These are phyloP conservation scores for Trichomonas tenax DNA, from an alignment of 208 protist species.

Conservation along the genomic window DNA sequence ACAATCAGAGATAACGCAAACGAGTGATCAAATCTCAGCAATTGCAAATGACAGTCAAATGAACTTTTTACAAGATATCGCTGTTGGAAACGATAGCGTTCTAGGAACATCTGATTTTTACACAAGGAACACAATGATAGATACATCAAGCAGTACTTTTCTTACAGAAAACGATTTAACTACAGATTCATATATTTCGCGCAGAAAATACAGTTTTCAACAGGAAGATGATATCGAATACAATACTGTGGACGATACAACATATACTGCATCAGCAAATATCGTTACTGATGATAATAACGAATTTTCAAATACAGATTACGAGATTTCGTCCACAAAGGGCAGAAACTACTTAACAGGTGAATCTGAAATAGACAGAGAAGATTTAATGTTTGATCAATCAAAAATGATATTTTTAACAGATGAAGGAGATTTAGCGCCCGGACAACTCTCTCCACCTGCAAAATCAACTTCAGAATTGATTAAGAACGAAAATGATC, in stretches of 20 bases:
- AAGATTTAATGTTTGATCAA: neutral
- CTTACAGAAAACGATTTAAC: neutral
- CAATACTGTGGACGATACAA: neutral
- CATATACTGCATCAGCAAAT: neutral
- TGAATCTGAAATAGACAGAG: neutral
- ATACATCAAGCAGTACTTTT: neutral
- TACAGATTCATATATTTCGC: neutral
- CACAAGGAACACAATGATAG: neutral
- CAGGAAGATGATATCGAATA: neutral
- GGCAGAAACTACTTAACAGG: neutral
- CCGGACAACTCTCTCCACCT: neutral
- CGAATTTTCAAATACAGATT: neutral
- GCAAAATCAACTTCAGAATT: neutral
- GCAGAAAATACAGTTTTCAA: neutral
- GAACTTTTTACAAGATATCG: neutral
- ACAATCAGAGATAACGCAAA: neutral
- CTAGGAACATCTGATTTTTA: neutral
- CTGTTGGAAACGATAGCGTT: neutral
- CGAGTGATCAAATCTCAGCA: neutral
- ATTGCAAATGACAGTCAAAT: neutral
- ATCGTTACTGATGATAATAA: too few relatives aligned
- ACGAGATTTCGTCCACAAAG: neutral
- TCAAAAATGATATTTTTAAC: neutral
- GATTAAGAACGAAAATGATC: neutral
- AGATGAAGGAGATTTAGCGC: neutral